Evolutionary conservation across 2,329 filamentous ascomycete genomes (phyloP), one percentile per base, ranked within the genome.

Genomic region (Didymellaceae sp.): DNA sequence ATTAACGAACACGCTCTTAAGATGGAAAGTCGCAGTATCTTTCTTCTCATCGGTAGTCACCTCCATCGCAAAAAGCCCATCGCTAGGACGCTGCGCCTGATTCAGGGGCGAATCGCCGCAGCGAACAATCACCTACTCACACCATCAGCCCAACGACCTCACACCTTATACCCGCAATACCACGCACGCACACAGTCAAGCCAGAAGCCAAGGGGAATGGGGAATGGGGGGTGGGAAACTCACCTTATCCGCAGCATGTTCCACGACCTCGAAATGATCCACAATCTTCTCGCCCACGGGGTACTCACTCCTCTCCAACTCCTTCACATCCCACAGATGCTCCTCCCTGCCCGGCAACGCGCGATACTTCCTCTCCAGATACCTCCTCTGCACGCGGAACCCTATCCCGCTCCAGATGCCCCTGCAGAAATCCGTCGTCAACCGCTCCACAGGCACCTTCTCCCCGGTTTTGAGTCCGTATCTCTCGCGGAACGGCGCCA

Each of bases 251-350:
- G 58, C 50, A 8, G 56, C 57, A 41, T 71, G 65, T 20, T 73
- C 66, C 30, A 75, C 52, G n/a, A 75, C 73, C 63, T 75, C 73
- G 34, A 75, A 75, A 55, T 75, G 72, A 61, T 75, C 73, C 21
- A 64, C 67, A 56, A 75, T 73, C 26, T 56, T 62, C 2, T 70
- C 73, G 4, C 72, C 72, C 2, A 74, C 65, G 8, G 46, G 21
- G 52, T 75, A 75, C 14, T 63, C 64, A 16, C 60, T 66, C 49
- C 57, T 59, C 22, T 57, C 64, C 45, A 75, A 47, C 37, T 74
- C 59, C 43, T 65, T 62, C 44, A 66, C 63, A 32, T 70, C 67
- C 73, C 72, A 75, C 1, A 75, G 57, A 28, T 70, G 55, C 1
- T 54, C 53, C 25, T 71, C 64, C 37, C 72, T 37, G 0, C 71